Percentiles rank a stretch among this genome's conserved stretches.
These are phyloP conservation scores for Stephania yunnanensis DNA, from an alignment of 164 flowering plant genomes.

Conservation along the genomic window DNA sequence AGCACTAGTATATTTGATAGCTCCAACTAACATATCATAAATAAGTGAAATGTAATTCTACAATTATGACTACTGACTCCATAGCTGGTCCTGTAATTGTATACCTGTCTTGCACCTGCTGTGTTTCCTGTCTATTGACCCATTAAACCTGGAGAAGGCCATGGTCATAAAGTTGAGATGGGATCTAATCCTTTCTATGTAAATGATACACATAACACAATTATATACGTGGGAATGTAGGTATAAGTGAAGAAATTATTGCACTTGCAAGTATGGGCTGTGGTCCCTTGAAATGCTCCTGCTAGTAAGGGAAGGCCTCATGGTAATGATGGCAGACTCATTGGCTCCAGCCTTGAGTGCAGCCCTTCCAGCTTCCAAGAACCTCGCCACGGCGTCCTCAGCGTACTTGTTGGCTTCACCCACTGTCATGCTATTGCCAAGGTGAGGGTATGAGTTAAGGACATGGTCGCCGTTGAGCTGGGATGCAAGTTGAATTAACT, in stretches of 20 bases:
- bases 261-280: conserved; percentile 10
- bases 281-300: conserved; percentile 25
- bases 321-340: conserved; percentile 79
- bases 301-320: conserved; percentile 91
- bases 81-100: too few species aligned
- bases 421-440: conserved; percentile 73
- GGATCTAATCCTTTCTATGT: neutral
- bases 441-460: conserved; percentile 66
- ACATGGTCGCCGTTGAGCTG: conserved; percentile 86
- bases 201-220: neutral
- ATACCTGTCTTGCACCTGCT: too few species aligned
- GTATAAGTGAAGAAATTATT: conserved; percentile 10
- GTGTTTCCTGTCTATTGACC: neutral
- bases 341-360: conserved; percentile 87
- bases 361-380: conserved; percentile 84
- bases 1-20: neutral
- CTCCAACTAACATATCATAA: too few species aligned
- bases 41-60: too few species aligned
- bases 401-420: conserved; percentile 71
- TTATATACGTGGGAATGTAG: neutral
- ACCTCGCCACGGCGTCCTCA: conserved; percentile 84
- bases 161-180: neutral
- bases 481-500: conserved; percentile 89
- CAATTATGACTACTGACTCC: too few species aligned
- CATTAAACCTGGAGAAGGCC: neutral